Evolutionary conservation across 768 basidiomycete species (phyloP), one percentile per base, ranked within the genome.

Genomic region (Amyloporia xantha): DNA sequence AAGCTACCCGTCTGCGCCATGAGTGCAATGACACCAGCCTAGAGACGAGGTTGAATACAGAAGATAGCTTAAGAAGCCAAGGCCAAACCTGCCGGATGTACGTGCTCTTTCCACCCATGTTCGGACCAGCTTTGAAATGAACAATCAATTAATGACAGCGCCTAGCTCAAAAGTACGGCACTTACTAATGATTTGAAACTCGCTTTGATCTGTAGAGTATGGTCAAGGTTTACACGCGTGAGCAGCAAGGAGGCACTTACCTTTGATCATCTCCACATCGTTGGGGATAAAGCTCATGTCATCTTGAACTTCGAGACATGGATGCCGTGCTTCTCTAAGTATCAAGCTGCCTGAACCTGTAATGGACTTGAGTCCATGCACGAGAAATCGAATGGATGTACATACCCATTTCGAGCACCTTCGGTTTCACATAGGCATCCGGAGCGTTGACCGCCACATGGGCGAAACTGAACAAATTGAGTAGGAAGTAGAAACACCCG

Each of bases 31-130:
- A 95, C 93, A 1, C 94, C 96, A 30, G 90, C 84, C 82, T 84
- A 60, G n/a, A 59, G 20, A 40, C 3, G 10, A 26, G 40, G 49
- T 56, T n/a, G 35, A 17, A 10, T n/a, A 19, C n/a, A 6, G 39
- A 33, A 7, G 28, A 19, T 4, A 27, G n/a, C 24, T 13, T 10
- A 20, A 27, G 27, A 27, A 13, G n/a, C 12, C n/a, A 1, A 33
- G 21, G 42, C 28, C 58, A 40, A 44, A 85, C 88, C 70, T 93
- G 89, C 40, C 92, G 86, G 58, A 98, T 95, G 59, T 94, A 97
- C 0, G 95, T 97, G 41, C 89, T 92, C 68, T 99, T 99, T 51
- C 96, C 96, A 45, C 96, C 96, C 89, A 97, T 97, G 66, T 99
- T 99, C 0, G 96, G 96, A 4, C 96, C 96, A 19, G 95, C 88